These are phyloP conservation scores for Beauveria bassiana DNA, from an alignment of 2,329 filamentous ascomycete genomes.

Conservation along the genomic window DNA sequence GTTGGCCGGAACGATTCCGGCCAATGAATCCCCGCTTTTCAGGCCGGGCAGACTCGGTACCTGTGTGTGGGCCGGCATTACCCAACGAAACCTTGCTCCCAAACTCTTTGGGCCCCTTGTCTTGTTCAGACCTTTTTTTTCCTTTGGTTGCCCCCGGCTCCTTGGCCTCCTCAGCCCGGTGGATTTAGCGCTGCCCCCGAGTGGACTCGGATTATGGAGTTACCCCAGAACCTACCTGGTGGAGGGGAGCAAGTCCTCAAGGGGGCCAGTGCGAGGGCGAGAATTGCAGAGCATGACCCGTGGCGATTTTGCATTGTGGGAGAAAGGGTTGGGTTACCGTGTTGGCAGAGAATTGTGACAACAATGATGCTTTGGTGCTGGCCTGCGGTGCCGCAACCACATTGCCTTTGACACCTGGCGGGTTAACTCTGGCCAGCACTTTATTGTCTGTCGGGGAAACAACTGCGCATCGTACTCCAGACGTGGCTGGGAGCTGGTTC, in stretches of 20 bases:
- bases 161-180: not conserved
- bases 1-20: conserved; percentile 29
- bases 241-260: not conserved
- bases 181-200: not conserved
- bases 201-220: conserved; percentile 4
- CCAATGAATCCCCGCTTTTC: conserved; percentile 17
- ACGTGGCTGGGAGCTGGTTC: not conserved
- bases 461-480: not conserved
- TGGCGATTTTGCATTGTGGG: not conserved
- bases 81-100: not conserved
- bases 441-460: not conserved
- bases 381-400: not conserved
- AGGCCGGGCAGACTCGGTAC: conserved; percentile 14
- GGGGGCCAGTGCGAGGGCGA: conserved; percentile 5
- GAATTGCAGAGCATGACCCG: conserved; percentile 10
- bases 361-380: not conserved
- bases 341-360: not conserved
- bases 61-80: conserved; percentile 7
- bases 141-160: not conserved
- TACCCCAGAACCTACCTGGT: not conserved
- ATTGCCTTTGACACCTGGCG: not conserved
- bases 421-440: no score
- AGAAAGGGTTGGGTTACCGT: not conserved
- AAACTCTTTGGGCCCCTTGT: not conserved
- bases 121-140: not conserved